A percentile compares a stretch with the other conserved stretches of the same genome.
Evolutionary conservation across 139 green algal species (phyloP).

Genomic region (Tetraselmis striata): DNA sequence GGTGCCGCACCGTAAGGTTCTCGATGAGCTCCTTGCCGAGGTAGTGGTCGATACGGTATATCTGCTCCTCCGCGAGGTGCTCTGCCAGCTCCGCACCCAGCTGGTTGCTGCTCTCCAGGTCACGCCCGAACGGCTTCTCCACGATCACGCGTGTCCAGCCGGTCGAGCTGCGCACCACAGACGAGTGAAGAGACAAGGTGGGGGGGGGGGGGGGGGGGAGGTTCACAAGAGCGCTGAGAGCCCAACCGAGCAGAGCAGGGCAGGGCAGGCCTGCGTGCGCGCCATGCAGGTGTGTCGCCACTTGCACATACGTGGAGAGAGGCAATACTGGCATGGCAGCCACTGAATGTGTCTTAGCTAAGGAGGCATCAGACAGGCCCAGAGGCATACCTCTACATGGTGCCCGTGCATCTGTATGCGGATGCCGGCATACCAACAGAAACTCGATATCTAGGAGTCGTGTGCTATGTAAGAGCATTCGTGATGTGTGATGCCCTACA

Average conservation of each 20-base stretch:
- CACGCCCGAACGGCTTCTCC: conserved; percentile 97
- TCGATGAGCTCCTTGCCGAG: conserved; percentile 99
- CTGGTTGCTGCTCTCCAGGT: conserved; percentile 70
- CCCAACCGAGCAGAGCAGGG: no score
- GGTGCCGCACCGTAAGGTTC: conserved; percentile 83
- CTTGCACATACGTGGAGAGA: no score
- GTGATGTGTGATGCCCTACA: no score
- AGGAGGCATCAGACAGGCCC: no score
- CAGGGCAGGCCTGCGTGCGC: not conserved
- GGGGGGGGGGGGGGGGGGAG: not conserved
- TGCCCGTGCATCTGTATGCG: no score
- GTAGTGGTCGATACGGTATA: conserved; percentile 99
- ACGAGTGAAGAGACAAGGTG: not conserved
- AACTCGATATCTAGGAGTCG: no score
- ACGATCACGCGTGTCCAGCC: conserved; percentile 97
- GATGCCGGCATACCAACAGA: no score
- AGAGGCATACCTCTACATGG: no score
- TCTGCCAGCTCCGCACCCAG: conserved; percentile 63
- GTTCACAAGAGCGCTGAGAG: not conserved
- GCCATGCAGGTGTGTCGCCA: no score
- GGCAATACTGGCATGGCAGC: no score
- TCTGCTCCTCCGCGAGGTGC: conserved; percentile 92
- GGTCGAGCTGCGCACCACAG: conserved; percentile 27
- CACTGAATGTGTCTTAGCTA: no score
- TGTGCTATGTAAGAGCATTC: no score